A percentile compares a stretch with the other conserved stretches of the same genome.
phyloP scores from a whole-genome alignment of 2,329 filamentous ascomycete genomes.

The Fusarium decemcellulare region DNA sequence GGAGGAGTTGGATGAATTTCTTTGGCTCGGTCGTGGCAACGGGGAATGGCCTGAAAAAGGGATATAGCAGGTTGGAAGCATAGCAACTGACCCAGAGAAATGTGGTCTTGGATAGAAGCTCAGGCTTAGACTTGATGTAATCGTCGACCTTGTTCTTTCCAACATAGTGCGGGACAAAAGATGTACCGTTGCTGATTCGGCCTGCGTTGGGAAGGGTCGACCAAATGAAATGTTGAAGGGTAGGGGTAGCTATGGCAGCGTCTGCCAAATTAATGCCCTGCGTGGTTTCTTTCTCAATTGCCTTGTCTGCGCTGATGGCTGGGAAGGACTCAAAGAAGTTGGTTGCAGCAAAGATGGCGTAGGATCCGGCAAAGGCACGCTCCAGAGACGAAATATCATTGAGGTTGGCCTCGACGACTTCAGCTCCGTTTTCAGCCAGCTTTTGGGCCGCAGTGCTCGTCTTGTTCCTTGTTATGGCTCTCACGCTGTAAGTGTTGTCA shows the following conservation, averaged over 20 bases:
- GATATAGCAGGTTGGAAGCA: constrained; percentile 49
- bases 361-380: constrained; percentile 50
- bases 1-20: constrained; percentile 49
- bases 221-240: constrained; percentile 62
- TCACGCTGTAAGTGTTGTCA: constrained; percentile 54
- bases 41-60: constrained; percentile 22
- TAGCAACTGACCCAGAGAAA: constrained; percentile 56
- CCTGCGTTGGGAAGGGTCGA: constrained; percentile 57
- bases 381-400: constrained; percentile 49
- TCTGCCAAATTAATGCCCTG: constrained; percentile 59
- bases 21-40: constrained; percentile 23
- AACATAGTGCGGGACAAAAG: constrained; percentile 58
- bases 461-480: constrained; percentile 56
- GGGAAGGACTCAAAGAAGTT: constrained; percentile 55
- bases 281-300: constrained; percentile 54
- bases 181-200: constrained; percentile 50
- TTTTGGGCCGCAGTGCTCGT: constrained; percentile 48
- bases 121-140: constrained; percentile 54
- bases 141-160: constrained; percentile 58
- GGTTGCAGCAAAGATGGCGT: constrained; percentile 51
- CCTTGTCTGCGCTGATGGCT: constrained; percentile 45
- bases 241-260: constrained; percentile 53
- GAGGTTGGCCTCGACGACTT: constrained; percentile 51
- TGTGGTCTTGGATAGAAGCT: constrained; percentile 55
- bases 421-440: constrained; percentile 51